A percentile compares a stretch with the other conserved stretches of the same genome.
These are phyloP conservation scores for Alternaria gaisen DNA, from an alignment of 2,329 filamentous ascomycete species.

Conservation along the genomic window DNA sequence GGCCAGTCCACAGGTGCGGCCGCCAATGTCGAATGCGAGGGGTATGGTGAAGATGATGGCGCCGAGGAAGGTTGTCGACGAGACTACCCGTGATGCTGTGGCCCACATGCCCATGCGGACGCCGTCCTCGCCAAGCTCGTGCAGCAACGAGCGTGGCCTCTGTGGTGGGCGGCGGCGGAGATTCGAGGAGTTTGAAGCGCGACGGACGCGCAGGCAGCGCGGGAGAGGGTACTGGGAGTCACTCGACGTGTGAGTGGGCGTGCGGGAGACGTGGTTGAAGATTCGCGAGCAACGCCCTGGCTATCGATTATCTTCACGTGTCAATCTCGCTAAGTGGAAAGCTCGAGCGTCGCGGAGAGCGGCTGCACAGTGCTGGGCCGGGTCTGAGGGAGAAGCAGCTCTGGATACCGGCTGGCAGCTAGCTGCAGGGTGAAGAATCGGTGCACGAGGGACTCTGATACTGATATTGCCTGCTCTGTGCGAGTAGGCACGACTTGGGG, in stretches of 20 bases:
- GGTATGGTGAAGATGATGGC: constrained; percentile 95
- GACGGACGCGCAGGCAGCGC: constrained; percentile 43
- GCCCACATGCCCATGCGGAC: constrained; percentile 73
- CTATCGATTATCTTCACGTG: constrained; percentile 47
- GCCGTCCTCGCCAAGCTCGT: constrained; percentile 58
- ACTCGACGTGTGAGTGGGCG: constrained; percentile 20
- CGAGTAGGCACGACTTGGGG: constrained; percentile 37
- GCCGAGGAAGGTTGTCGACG: constrained; percentile 85
- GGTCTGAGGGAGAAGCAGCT: neutral
- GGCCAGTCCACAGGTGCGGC: constrained; percentile 89
- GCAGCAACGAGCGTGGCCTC: constrained; percentile 53
- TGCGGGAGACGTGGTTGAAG: constrained; percentile 26
- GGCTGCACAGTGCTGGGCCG: constrained; percentile 11
- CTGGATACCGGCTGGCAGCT: constrained; percentile 2
- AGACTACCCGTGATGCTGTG: constrained; percentile 74
- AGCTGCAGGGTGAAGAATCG: constrained; percentile 16
- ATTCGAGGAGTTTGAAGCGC: constrained; percentile 28
- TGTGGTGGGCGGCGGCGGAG: constrained; percentile 34
- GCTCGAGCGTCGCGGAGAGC: constrained; percentile 16
- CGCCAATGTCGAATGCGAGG: constrained; percentile 96
- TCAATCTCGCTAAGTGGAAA: constrained; percentile 21
- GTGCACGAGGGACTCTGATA: constrained; percentile 5
- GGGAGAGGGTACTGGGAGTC: constrained; percentile 25
- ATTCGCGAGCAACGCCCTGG: constrained; percentile 16
- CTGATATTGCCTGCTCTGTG: constrained; percentile 19